Conservation (phyloP, 2,329 filamentous ascomycete species). For the Botrytis tulipae region DNA sequence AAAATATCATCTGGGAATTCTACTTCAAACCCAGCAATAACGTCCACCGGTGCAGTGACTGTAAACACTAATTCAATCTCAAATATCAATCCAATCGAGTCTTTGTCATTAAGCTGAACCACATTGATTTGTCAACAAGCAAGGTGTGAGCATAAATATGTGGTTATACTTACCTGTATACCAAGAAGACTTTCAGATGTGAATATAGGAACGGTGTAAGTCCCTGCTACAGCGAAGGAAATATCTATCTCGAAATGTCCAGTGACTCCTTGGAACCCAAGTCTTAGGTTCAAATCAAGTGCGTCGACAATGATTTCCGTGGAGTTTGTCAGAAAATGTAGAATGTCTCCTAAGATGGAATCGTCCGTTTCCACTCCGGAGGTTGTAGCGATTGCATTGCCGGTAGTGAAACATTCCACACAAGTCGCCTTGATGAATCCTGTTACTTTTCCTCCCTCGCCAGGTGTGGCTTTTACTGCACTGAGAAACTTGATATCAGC, state of each 20-base stretch:
- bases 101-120: background rate
- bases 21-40: conserved; percentile 24
- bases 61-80: conserved; percentile 18
- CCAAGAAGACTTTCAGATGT: conserved; percentile 18
- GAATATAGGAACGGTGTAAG: conserved; percentile 23
- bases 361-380: background rate
- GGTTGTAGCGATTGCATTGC: conserved; percentile 9
- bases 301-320: conserved; percentile 19
- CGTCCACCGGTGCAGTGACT: conserved; percentile 19
- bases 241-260: conserved; percentile 27
- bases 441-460: background rate
- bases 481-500: background rate
- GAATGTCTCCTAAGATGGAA: background rate
- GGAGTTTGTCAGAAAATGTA: conserved; percentile 5
- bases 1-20: conserved; percentile 20
- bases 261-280: conserved; percentile 21
- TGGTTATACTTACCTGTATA: background rate
- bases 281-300: conserved; percentile 19
- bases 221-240: conserved; percentile 18
- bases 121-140: background rate
- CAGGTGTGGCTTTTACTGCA: background rate
- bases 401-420: conserved; percentile 16
- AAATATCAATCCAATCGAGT: conserved; percentile 22
- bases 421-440: background rate
- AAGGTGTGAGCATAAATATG: background rate